A percentile compares a stretch with the other conserved stretches of the same genome.
Conservation (phyloP, 2,329 filamentous ascomycete species). For the Chaetomiaceae sp. region DNA sequence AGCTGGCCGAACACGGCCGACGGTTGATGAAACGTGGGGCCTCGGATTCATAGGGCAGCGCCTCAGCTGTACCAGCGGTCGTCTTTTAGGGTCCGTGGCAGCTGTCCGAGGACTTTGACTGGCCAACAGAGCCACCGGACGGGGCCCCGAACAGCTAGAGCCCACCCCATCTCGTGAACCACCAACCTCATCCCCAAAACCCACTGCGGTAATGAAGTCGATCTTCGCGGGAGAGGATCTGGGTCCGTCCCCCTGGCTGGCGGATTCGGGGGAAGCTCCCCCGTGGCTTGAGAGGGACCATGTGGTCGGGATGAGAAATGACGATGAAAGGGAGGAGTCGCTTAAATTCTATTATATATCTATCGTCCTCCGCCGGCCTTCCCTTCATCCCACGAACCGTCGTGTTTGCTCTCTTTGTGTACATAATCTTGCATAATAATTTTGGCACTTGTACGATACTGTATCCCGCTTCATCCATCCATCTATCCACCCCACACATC, state of each 20-base stretch:
- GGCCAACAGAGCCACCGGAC: neutral
- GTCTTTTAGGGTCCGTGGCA: neutral
- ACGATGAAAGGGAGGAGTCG: neutral
- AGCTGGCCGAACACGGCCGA: neutral
- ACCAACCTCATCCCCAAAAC: neutral
- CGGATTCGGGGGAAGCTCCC: slow-evolving; percentile 9
- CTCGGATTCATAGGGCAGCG: neutral
- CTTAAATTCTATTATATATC: neutral
- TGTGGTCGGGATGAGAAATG: slow-evolving; percentile 8
- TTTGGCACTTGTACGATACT: neutral
- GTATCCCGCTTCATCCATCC: too few species aligned
- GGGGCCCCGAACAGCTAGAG: neutral
- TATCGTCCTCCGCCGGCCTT: neutral
- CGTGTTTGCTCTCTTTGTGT: neutral
- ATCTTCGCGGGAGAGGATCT: slow-evolving; percentile 3
- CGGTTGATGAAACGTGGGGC: slow-evolving; percentile 5
- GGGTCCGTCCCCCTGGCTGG: slow-evolving; percentile 1
- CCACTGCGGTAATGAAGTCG: neutral
- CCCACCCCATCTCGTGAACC: neutral
- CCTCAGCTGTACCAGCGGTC: neutral
- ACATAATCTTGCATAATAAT: neutral
- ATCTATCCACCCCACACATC: too few species aligned
- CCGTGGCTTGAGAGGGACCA: slow-evolving; percentile 5
- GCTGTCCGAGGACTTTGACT: neutral
- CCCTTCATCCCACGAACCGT: neutral